These are phyloP conservation scores for Suillus tomentosus DNA, from an alignment of 768 basidiomycete genomes.

Conservation along the genomic window DNA sequence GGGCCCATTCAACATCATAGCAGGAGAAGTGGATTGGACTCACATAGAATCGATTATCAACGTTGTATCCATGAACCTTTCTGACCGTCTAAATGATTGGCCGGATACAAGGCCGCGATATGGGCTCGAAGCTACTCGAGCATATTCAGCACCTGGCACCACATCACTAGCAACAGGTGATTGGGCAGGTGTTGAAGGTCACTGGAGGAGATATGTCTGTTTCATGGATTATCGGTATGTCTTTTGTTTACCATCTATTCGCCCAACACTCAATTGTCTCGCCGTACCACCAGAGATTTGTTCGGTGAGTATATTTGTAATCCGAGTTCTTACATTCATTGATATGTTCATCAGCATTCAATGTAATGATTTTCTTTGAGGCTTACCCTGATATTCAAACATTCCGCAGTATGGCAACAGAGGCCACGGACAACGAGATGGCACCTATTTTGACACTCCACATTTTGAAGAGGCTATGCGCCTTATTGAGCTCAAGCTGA, in stretches of 20 bases:
- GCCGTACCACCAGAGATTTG: conserved; percentile 22
- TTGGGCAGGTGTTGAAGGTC: conserved; percentile 78
- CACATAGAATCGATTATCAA: conserved; percentile 62
- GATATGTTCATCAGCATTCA: conserved; percentile 43
- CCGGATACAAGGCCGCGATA: conserved; percentile 46
- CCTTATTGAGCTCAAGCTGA: conserved; percentile 58
- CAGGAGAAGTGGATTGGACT: conserved; percentile 57
- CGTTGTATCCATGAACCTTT: conserved; percentile 54
- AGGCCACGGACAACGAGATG: conserved; percentile 29
- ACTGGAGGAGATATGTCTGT: conserved; percentile 73
- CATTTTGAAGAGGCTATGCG: conserved; percentile 67
- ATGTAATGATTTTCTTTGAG: conserved; percentile 37
- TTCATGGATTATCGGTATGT: conserved; percentile 77
- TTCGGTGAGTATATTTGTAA: conserved; percentile 19
- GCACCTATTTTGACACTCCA: conserved; percentile 50
- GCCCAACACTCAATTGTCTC: conserved; percentile 30
- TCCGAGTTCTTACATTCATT: background rate
- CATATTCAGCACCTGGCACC: conserved; percentile 54
- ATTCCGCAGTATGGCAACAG: conserved; percentile 19
- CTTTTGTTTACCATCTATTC: conserved; percentile 36
- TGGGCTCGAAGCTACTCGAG: conserved; percentile 52
- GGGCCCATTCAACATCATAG: conserved; percentile 53
- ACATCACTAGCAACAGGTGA: conserved; percentile 40
- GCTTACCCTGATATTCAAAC: conserved; percentile 11
- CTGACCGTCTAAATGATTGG: conserved; percentile 43